phyloP scores from a whole-genome alignment of 257 asterid genomes.

The Capsicum rhomboideum region DNA sequence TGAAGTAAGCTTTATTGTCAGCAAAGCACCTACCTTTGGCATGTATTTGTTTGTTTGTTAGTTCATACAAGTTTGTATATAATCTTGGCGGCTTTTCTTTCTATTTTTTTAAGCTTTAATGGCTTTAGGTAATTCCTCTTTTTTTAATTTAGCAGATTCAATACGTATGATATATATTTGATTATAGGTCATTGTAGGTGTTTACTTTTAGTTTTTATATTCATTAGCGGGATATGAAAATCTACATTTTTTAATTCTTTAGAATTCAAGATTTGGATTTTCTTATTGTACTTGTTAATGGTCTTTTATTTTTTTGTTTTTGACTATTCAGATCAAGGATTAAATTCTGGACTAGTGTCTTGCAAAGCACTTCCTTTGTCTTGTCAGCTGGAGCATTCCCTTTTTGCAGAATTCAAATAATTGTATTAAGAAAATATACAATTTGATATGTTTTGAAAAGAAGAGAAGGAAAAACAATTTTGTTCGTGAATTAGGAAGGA shows the following conservation, averaged over 20 bases:
- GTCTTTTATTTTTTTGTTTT: background rate
- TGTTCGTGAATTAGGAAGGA: conserved; percentile 13
- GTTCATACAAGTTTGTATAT: conserved; percentile 36
- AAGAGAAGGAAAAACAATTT: background rate
- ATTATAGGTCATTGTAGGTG: background rate
- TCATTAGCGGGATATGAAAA: conserved; percentile 11
- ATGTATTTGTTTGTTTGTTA: conserved; percentile 22
- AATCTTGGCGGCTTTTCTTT: conserved; percentile 41
- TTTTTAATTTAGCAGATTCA: too few species aligned
- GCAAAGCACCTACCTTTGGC: conserved; percentile 30
- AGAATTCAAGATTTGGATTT: conserved; percentile 36
- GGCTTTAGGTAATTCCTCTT: conserved; percentile 43
- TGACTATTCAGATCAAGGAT: background rate
- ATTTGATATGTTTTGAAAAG: conserved; percentile 6
- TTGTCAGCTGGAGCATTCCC: conserved; percentile 24
- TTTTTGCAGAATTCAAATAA: conserved; percentile 6
- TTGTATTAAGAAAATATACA: conserved; percentile 8
- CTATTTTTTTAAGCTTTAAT: conserved; percentile 24
- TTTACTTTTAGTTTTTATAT: conserved; percentile 13
- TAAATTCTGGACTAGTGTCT: conserved; percentile 17
- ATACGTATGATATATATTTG: background rate
- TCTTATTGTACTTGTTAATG: conserved; percentile 27
- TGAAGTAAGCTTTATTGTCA: conserved; percentile 21
- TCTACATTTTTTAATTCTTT: conserved; percentile 21
- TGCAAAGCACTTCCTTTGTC: conserved; percentile 13